These are phyloP conservation scores for Acephala macrosclerotiorum DNA, from an alignment of 2,329 filamentous ascomycete species.

Conservation along the genomic window DNA sequence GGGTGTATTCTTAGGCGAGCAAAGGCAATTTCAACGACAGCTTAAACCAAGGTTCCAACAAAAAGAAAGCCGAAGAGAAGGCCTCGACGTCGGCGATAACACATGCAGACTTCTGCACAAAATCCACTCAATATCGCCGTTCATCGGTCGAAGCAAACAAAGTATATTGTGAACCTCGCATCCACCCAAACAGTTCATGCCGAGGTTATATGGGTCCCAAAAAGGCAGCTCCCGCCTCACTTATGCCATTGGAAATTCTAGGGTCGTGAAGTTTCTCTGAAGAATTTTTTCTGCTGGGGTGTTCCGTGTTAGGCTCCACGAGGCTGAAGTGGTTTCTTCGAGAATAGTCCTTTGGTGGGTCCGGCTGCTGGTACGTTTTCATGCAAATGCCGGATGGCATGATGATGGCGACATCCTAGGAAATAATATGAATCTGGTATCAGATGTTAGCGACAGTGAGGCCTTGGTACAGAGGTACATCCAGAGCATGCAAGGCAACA, in stretches of 20 bases:
- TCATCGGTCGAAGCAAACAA: background rate
- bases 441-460: background rate
- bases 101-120: background rate
- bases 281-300: conserved; percentile 6
- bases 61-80: background rate
- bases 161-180: background rate
- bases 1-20: conserved; percentile 1
- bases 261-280: background rate
- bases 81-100: background rate
- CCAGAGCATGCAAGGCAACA: background rate
- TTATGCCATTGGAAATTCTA: background rate
- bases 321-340: background rate
- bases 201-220: background rate
- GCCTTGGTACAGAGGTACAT: background rate
- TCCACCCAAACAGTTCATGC: background rate
- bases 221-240: background rate
- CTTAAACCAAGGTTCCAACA: background rate
- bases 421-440: background rate
- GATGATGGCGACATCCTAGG: background rate
- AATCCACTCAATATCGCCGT: background rate
- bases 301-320: conserved; percentile 5
- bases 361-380: background rate
- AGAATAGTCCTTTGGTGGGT: conserved; percentile 7
- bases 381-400: background rate
- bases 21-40: conserved; percentile 6